Evolutionary conservation across 805 yeast species (phyloP).

Genomic region (Cyberlindnera petersonii): DNA sequence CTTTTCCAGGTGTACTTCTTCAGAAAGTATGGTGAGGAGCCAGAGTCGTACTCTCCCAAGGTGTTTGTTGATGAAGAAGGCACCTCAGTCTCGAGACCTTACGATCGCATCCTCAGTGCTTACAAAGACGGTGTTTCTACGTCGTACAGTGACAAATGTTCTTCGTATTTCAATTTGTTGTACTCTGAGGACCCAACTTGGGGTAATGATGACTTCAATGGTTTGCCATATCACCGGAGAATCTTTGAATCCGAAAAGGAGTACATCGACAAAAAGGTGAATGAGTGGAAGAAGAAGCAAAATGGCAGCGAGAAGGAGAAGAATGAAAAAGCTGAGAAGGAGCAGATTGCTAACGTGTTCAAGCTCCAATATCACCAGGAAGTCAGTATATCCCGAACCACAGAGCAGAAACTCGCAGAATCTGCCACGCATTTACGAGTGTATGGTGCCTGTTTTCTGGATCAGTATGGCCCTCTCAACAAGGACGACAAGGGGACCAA

Average conservation of each 20-base stretch:
- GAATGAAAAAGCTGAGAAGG: slow-evolving; percentile 14
- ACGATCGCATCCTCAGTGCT: slow-evolving; percentile 6
- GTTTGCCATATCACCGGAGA: slow-evolving; percentile 17
- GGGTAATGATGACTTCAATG: slow-evolving; percentile 21
- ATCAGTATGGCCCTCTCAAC: slow-evolving; percentile 16
- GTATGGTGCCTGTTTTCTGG: slow-evolving; percentile 28
- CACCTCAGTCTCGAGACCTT: slow-evolving; percentile 7
- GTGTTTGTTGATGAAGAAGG: slow-evolving; percentile 5
- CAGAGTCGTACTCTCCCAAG: too few species aligned
- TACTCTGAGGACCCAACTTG: slow-evolving; percentile 21
- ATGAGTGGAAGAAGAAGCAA: slow-evolving; percentile 12
- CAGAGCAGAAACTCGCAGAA: slow-evolving; percentile 26
- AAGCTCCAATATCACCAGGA: slow-evolving; percentile 20
- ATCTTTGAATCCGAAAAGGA: slow-evolving; percentile 22
- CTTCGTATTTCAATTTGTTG: slow-evolving; percentile 29
- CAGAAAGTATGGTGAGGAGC: background rate
- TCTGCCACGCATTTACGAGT: slow-evolving; percentile 27
- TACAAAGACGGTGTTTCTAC: slow-evolving; percentile 4
- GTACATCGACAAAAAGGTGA: slow-evolving; percentile 17
- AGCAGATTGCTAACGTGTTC: slow-evolving; percentile 12
- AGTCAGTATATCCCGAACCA: slow-evolving; percentile 16
- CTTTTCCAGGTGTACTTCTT: slow-evolving; percentile 13
- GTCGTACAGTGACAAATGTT: slow-evolving; percentile 26
- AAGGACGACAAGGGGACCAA: slow-evolving; percentile 2
- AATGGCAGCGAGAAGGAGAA: slow-evolving; percentile 13